Evolutionary conservation across 305 asterid species (phyloP).

Genomic region (Fraxinus dipetala): DNA sequence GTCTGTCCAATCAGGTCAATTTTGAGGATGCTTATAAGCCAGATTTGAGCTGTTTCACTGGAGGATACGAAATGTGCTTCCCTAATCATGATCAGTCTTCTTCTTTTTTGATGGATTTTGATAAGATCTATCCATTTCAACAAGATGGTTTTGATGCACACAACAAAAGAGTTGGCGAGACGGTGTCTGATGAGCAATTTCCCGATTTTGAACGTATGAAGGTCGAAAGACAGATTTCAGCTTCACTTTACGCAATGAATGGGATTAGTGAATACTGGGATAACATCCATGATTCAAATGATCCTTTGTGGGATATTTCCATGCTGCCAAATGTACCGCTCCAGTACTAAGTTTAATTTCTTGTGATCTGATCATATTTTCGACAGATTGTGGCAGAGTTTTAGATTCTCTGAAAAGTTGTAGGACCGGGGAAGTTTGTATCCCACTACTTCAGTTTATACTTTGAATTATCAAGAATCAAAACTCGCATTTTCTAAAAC

Average conservation of each 20-base stretch:
- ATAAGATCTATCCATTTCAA: slow-evolving; percentile 28
- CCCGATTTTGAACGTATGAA: slow-evolving; percentile 55
- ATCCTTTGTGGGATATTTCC: slow-evolving; percentile 68
- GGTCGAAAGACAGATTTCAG: slow-evolving; percentile 67
- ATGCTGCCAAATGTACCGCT: slow-evolving; percentile 49
- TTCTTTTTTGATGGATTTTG: slow-evolving; percentile 24
- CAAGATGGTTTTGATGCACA: slow-evolving; percentile 22
- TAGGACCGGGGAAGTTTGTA: neutral
- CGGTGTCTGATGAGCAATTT: slow-evolving; percentile 21
- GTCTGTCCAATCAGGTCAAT: slow-evolving; percentile 18
- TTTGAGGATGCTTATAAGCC: slow-evolving; percentile 55
- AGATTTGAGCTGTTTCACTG: slow-evolving; percentile 44
- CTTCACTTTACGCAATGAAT: slow-evolving; percentile 66
- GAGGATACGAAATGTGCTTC: slow-evolving; percentile 31
- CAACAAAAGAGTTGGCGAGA: slow-evolving; percentile 26
- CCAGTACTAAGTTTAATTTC: slow-evolving; percentile 29
- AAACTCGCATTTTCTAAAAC: neutral
- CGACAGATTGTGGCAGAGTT: slow-evolving; percentile 9
- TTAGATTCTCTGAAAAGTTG: neutral
- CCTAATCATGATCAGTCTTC: slow-evolving; percentile 19
- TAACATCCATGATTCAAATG: slow-evolving; percentile 42
- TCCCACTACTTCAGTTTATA: slow-evolving; percentile 23
- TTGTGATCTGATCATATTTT: slow-evolving; percentile 30
- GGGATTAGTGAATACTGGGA: slow-evolving; percentile 69
- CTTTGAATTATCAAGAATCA: slow-evolving; percentile 1